Base-by-base conservation (phyloP, 352 stramenopile genomes). In the Nothophytophthora sp. region DNA sequence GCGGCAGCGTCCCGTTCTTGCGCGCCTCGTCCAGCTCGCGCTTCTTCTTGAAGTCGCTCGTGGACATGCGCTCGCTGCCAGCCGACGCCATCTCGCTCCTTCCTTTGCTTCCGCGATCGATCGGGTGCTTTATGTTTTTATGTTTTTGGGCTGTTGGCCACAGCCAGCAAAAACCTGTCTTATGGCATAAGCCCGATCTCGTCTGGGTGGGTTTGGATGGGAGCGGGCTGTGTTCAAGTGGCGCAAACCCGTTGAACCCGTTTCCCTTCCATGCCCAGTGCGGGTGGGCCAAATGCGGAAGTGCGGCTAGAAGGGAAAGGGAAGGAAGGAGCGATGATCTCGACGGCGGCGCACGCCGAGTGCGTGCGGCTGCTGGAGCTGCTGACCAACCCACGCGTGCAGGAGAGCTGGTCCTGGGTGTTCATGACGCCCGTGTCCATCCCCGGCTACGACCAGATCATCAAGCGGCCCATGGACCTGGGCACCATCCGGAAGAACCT, bases 11-110 rank as follows among this genome's bases (percentile, higher is more conserved):
- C n/a, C 88, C 88, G 35, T 90, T 90, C 69, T 95, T 93, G 25
- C 88, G 81, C 50, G 88, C 88, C 54, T 97, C 86, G n/a, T 96
- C 83, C 30, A 96, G 70, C 70, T 96, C 87, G 47, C 70, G 71
- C 73, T 97, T 92, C 71, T 92, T 91, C 67, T 90, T 88, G 54
- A 90, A 90, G 63, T 92, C 83, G 55, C 63, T 81, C 34, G 50
- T 84, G 7, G 78, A 90, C 68, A 95, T 63, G 47, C 84, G 79
- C 60, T 92, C 84, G 27, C 71, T 67, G 13, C 76, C 72, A 2
- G 71, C 69, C 12, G 70, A 81, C 62, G 81, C 73, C 81, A 92
- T 91, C 25, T 57, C 24, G 8, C 28, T 15, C 13, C n/a, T 47
- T 23, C 3, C 27, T 9, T 23, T 34, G 27, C 27, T 32, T 32